Evolutionary conservation across 306 rosid species (phyloP).

Genomic region (Ormosia semicastrata): DNA sequence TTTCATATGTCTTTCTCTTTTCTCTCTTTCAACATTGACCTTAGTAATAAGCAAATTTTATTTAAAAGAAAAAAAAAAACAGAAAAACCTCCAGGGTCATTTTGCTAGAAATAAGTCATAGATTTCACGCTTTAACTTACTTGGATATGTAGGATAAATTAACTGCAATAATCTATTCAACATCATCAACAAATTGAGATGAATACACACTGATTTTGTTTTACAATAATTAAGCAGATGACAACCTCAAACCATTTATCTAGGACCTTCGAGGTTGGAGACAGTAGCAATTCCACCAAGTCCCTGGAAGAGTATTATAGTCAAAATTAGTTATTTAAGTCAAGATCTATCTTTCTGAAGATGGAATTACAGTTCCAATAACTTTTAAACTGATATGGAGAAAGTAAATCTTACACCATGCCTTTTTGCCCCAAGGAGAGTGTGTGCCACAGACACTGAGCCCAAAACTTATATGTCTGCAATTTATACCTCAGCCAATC

Average conservation of each 20-base stretch:
- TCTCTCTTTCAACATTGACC: neutral
- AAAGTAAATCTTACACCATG: conserved; percentile 49
- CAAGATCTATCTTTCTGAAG: neutral
- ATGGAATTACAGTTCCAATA: neutral
- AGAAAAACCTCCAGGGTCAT: too few relatives aligned
- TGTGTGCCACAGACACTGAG: conserved; percentile 42
- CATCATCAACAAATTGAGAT: too few relatives aligned
- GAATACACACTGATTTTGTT: too few relatives aligned
- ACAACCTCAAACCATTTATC: conserved; percentile 74
- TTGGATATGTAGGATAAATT: too few relatives aligned
- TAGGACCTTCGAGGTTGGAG: conserved; percentile 68
- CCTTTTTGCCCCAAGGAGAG: conserved; percentile 61
- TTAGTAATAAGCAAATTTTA: neutral
- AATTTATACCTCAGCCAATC: conserved; percentile 49
- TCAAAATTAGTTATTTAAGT: neutral
- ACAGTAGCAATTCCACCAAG: conserved; percentile 61
- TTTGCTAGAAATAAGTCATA: too few relatives aligned
- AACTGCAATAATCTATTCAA: too few relatives aligned
- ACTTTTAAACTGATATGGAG: neutral
- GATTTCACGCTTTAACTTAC: too few relatives aligned
- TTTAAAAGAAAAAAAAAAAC: too few relatives aligned
- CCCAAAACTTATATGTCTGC: conserved; percentile 59
- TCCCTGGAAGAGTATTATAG: conserved; percentile 43
- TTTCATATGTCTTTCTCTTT: too few relatives aligned
- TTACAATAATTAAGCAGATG: too few relatives aligned